phyloP scores from a whole-genome alignment of 2,329 filamentous ascomycete genomes.

The Fusarium oligoseptatum region DNA sequence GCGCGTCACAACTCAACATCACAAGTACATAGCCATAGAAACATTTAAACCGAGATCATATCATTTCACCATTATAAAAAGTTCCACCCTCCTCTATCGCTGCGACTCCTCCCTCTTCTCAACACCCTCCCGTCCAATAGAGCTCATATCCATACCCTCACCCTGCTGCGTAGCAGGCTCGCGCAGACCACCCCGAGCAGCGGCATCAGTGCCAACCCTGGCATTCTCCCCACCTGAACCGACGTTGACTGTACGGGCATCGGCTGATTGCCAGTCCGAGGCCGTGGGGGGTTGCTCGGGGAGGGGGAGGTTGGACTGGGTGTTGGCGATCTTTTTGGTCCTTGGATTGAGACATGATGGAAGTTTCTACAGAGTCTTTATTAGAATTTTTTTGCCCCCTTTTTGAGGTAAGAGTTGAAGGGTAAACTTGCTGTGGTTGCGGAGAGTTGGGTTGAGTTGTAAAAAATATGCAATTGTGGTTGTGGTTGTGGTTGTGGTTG shows the following conservation, averaged over 20 bases:
- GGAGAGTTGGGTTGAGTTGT: neutral
- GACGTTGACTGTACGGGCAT: conserved; percentile 77
- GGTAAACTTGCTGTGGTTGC: neutral
- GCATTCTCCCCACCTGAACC: conserved; percentile 71
- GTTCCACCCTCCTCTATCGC: conserved; percentile 9
- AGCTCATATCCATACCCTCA: conserved; percentile 67
- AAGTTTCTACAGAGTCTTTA: neutral
- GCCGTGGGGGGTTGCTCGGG: conserved; percentile 81
- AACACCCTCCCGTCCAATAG: conserved; percentile 71
- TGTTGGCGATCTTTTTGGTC: conserved; percentile 74
- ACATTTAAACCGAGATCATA: too few species aligned
- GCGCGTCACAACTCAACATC: neutral
- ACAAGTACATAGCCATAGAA: neutral
- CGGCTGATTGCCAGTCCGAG: conserved; percentile 83
- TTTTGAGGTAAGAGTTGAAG: neutral
- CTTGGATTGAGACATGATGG: conserved; percentile 65
- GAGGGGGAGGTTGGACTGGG: conserved; percentile 80
- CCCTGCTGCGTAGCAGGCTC: conserved; percentile 69
- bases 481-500: neutral
- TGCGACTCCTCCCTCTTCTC: conserved; percentile 27
- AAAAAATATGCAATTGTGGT: neutral
- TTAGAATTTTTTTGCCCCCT: neutral
- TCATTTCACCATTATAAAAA: too few species aligned
- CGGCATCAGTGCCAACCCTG: conserved; percentile 65
- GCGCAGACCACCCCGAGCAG: conserved; percentile 65